Evolutionary conservation across 1,139 yeast species (phyloP), one percentile per base, ranked within the genome.

Genomic region (Suhomyces maxii): DNA sequence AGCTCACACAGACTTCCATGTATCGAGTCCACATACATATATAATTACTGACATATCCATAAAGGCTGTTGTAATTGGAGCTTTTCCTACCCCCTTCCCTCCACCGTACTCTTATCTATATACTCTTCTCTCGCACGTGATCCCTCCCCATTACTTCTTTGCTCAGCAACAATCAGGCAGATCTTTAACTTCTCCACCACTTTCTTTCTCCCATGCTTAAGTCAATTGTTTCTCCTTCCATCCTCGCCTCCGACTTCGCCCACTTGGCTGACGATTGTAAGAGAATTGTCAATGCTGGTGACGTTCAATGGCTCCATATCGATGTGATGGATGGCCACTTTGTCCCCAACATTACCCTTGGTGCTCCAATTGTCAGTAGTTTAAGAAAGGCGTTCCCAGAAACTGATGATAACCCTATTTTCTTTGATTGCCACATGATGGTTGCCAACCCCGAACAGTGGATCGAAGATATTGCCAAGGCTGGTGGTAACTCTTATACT

Each of bases 251-350:
- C 42, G 96, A 93, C 64, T 93, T 91, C 63, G 86, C 97, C 58
- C 80, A 89, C 59, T 73, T 91, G 53, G 97, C 96, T 42, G 82
- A 89, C 55, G 93, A 90, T 54, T 89, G 97, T 67, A 87, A 86
- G 63, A 77, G 79, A 48, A 86, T 91, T 57, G 81, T 83, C 52
- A 77, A 84, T 41, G 96, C 97, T 34, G 48, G 48, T 8, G 49
- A 37, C 8, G 42, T 47, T 13, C 96, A 93, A 59, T 93, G 99
- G 99, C 82, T 95, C 53, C 99, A 93, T 68, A 83, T 93, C 47
- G 99, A 93, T 67, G 95, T 93, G 43, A 93, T 93, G 99, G 99
- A 93, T 66, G 98, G 99, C 46, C 93, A 93, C 69, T 93, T 93
- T 67, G 99, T 95, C 41, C 99, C 99, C 56, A 93, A 95, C 71